Percentiles rank a stretch among this genome's conserved stretches.
These are phyloP conservation scores for Hansfordia pulvinata DNA, from an alignment of 2,329 filamentous ascomycete genomes.

Conservation along the genomic window DNA sequence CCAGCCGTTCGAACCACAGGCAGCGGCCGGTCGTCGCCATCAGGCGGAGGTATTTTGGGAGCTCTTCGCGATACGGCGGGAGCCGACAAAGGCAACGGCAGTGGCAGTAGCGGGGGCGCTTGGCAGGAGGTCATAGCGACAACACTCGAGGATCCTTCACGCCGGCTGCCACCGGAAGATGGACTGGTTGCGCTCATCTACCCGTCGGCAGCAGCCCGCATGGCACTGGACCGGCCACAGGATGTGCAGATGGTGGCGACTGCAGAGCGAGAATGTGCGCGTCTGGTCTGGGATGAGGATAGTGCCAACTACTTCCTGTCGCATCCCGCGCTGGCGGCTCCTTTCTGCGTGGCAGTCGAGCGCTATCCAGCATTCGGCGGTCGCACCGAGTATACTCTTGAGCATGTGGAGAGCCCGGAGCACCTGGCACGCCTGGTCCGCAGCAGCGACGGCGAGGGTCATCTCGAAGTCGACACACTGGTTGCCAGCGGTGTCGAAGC, in stretches of 20 bases:
- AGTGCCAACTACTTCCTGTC: slow-evolving; percentile 45
- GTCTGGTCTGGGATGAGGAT: slow-evolving; percentile 59
- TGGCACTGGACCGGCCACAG: slow-evolving; percentile 45
- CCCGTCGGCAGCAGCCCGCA: slow-evolving; percentile 48
- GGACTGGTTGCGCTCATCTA: slow-evolving; percentile 56
- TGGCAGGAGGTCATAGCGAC: slow-evolving; percentile 46
- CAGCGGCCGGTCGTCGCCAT: no score
- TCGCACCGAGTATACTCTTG: slow-evolving; percentile 50
- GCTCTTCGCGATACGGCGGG: slow-evolving; percentile 17
- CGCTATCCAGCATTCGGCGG: slow-evolving; percentile 43
- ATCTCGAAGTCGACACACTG: slow-evolving; percentile 46
- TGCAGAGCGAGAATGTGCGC: slow-evolving; percentile 55
- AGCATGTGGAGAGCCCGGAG: slow-evolving; percentile 47
- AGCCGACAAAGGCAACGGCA: slow-evolving; percentile 11
- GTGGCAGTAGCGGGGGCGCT: slow-evolving; percentile 25
- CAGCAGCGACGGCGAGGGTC: slow-evolving; percentile 44
- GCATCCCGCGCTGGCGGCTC: slow-evolving; percentile 47
- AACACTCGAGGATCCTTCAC: slow-evolving; percentile 39
- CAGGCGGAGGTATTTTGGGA: slow-evolving; percentile 17
- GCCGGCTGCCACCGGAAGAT: slow-evolving; percentile 41
- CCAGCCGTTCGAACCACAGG: slow-evolving; percentile 19
- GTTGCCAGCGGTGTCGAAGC: slow-evolving; percentile 45
- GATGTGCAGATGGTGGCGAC: slow-evolving; percentile 46
- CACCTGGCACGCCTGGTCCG: slow-evolving; percentile 47
- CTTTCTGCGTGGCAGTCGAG: slow-evolving; percentile 47